Base-by-base conservation (phyloP, 345 rosid species). In the Citrus inodora region DNA sequence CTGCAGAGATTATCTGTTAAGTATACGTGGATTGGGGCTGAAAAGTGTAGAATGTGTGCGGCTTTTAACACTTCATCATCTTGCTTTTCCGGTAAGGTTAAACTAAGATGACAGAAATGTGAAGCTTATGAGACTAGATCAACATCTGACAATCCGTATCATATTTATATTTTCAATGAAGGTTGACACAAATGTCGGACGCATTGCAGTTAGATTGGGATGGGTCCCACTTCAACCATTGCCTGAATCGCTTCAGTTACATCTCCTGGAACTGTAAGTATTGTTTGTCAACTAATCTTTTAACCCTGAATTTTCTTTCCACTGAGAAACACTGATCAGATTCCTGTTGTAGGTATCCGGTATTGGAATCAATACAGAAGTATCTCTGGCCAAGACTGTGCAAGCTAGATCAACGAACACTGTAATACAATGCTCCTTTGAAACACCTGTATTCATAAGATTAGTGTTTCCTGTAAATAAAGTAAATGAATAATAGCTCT, bases 131-230 rank as follows among this genome's bases (percentile, higher is more conserved):
- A 27, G 58, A 63, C 35, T 67, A 59, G 27, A 80, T 70, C 71
- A 71, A 77, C 73, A 77, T n/a, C 9, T 27, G 59, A 70, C 53
- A 73, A 53, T 53, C 25, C 32, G 53, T 80, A 4, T 61, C 24
- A 74, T 69, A 56, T 67, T 76, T 71, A 73, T 78, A 55, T 72
- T 85, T 46, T 71, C 37, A 40, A 40, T 68, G 76, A 89, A 95
- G 99, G 99, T 95, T 67, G 99, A 93, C 84, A 95, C 98, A 3
- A 93, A 95, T 81, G 99, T 95, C 25, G 99, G 99, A 79, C 91
- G 97, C 51, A 95, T 95, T 78, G 99, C 98, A 9, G 98, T 95
- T 81, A 87, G 99, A 80, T 80, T 95, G 71, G 99, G 99, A 82
- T 95, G 99, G 99, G 99, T 93, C 66, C 99, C 99, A 51, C 87